Evolutionary conservation across 768 basidiomycete species (phyloP), one percentile per base, ranked within the genome.

Genomic region (Obba rivulosa): DNA sequence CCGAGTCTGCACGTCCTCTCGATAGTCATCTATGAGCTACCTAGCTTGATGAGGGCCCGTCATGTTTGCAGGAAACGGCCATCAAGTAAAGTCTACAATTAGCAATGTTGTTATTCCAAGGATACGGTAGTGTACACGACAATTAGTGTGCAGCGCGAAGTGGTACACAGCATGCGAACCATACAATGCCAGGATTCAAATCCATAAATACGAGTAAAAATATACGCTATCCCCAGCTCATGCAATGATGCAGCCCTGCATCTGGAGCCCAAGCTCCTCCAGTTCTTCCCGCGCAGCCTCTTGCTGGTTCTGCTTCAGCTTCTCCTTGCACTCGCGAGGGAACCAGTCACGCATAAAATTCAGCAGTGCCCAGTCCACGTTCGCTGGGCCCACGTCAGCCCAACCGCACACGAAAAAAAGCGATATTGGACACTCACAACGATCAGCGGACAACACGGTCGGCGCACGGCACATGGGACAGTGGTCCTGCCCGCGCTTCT

Each of bases 341-440:
- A 97, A 97, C 91, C 92, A 96, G 57, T 87, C 83, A 49, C 85
- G 76, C 84, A 96, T 90, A 57, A 92, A 92, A 55, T 90, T 87
- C 40, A 86, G 69, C 40, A 91, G 62, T 1, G 81, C 87, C 76
- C 80, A 81, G 58, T 92, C 88, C 14, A 92, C 77, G 58, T 91
- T 92, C 3, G 75, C 87, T 90, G 50, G 16, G 3, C 16, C 17
- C 56, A 20, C 17, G 39, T 31, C 16, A 40, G 18, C 40, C n/a
- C 20, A 11, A 16, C 41, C 35, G 10, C 25, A 23, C 16, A 23
- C 23, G n/a, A 8, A 21, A 23, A 16, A 24, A 36, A 4, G 8
- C 14, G 17, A 39, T 3, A 16, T 17, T 20, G 17, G 24, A 16
- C 2, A 70, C 87, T 66, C 54, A 92, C 92, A 71, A 60, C 81